Conservation (phyloP, 2,329 filamentous ascomycete genomes). For the Fusarium hainanense region DNA sequence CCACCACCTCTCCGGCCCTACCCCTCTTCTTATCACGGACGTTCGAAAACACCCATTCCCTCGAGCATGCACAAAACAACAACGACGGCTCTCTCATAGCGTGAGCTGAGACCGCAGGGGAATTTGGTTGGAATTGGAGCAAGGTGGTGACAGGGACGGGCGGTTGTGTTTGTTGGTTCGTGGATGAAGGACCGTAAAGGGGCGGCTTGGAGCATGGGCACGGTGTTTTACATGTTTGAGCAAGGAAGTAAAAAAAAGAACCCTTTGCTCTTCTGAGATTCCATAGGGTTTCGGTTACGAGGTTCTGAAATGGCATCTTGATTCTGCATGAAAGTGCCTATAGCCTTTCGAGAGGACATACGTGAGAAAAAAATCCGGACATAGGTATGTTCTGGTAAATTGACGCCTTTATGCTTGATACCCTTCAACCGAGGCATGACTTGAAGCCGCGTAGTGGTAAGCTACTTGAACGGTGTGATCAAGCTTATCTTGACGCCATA, state of each 20-base stretch:
- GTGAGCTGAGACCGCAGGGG: constrained; percentile 24
- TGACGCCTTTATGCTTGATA: constrained; percentile 4
- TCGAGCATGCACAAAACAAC: constrained; percentile 23
- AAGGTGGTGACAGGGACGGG: constrained; percentile 33
- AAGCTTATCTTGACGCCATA: neutral
- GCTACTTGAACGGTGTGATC: neutral
- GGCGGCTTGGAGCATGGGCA: constrained; percentile 51
- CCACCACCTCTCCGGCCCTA: constrained; percentile 27
- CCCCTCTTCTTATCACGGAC: constrained; percentile 27
- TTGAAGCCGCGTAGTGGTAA: neutral
- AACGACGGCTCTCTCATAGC: constrained; percentile 21
- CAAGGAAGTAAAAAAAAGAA: constrained; percentile 44
- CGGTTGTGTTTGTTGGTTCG: constrained; percentile 37
- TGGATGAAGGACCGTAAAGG: constrained; percentile 35
- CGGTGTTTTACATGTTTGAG: constrained; percentile 53
- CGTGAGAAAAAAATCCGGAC: neutral
- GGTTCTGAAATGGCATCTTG: constrained; percentile 53
- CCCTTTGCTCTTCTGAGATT: constrained; percentile 48
- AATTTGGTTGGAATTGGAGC: constrained; percentile 25
- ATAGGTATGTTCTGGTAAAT: constrained; percentile 4
- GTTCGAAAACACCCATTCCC: constrained; percentile 10
- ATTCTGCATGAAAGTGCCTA: constrained; percentile 46
- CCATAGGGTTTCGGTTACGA: constrained; percentile 48
- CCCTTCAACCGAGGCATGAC: neutral
- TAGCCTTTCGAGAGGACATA: neutral